These are phyloP conservation scores for Gelatoporia subvermispora DNA, from an alignment of 768 basidiomycete species.

Conservation along the genomic window DNA sequence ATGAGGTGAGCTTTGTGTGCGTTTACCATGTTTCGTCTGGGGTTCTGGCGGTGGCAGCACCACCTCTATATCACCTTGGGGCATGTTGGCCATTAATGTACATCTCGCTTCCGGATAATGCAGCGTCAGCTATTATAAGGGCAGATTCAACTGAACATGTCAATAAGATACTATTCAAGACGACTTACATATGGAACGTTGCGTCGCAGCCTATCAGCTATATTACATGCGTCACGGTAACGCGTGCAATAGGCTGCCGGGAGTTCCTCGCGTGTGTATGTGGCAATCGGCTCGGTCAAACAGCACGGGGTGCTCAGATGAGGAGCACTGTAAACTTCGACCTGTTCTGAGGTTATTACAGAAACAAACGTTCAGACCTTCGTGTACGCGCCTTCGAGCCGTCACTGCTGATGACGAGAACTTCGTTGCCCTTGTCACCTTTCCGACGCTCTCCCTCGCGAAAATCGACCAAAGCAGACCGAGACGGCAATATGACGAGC, in stretches of 20 bases:
- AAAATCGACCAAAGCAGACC: conserved; percentile 48
- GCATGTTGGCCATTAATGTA: conserved; percentile 48
- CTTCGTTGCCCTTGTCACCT: conserved; percentile 40
- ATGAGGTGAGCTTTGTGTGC: not conserved
- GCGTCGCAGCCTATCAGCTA: conserved; percentile 45
- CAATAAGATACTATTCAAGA: not conserved
- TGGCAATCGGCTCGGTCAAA: conserved; percentile 36
- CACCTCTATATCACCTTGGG: conserved; percentile 44
- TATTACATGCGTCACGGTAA: conserved; percentile 41
- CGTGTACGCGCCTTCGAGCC: conserved; percentile 30
- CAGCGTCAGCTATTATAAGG: conserved; percentile 36
- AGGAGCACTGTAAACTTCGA: conserved; percentile 43
- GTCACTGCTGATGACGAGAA: conserved; percentile 37
- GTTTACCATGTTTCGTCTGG: not conserved
- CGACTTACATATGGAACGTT: conserved; percentile 45
- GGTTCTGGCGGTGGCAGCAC: conserved; percentile 19
- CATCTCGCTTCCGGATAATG: conserved; percentile 37
- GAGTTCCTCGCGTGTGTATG: conserved; percentile 31
- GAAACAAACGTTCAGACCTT: not conserved
- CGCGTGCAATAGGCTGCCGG: conserved; percentile 39
- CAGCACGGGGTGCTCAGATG: conserved; percentile 48
- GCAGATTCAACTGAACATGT: not conserved
- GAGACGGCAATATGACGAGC: conserved; percentile 46
- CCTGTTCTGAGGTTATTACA: conserved; percentile 21
- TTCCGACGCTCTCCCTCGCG: conserved; percentile 48